Evolutionary conservation across 1,139 yeast genomes (phyloP).

Genomic region (Spathaspora sp.): DNA sequence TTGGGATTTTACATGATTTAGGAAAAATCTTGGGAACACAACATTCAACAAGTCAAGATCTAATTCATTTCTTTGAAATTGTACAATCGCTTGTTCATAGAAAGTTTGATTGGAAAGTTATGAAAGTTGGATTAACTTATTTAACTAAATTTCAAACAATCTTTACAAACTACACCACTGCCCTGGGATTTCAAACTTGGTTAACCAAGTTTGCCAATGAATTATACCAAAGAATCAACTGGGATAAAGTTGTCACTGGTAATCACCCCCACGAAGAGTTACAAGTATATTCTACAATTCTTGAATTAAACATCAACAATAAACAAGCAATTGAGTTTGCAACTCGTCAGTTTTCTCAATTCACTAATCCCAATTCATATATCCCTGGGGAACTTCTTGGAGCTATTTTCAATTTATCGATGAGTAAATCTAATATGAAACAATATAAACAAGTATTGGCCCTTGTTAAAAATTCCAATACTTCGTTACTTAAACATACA

Average conservation of each 20-base stretch:
- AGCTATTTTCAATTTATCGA: slow-evolving; percentile 33
- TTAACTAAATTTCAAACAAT: slow-evolving; percentile 32
- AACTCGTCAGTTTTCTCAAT: slow-evolving; percentile 40
- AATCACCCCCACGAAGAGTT: slow-evolving; percentile 30
- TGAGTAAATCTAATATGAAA: slow-evolving; percentile 37
- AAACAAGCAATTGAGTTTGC: slow-evolving; percentile 32
- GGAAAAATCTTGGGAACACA: slow-evolving; percentile 30
- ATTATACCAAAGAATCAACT: slow-evolving; percentile 24
- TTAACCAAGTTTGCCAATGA: slow-evolving; percentile 17
- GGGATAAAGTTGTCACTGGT: slow-evolving; percentile 16
- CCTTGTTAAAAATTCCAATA: slow-evolving; percentile 49
- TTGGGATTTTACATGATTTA: slow-evolving; percentile 37
- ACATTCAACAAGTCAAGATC: slow-evolving; percentile 20
- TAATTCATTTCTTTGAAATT: slow-evolving; percentile 29
- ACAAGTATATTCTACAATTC: slow-evolving; percentile 38
- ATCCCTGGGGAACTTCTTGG: slow-evolving; percentile 47
- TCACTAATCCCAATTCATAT: slow-evolving; percentile 51
- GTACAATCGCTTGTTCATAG: slow-evolving; percentile 23
- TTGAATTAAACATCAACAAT: slow-evolving; percentile 32
- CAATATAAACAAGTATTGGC: slow-evolving; percentile 59
- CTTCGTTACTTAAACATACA: slow-evolving; percentile 33
- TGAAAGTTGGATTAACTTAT: slow-evolving; percentile 30
- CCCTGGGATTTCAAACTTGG: slow-evolving; percentile 23
- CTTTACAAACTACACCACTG: slow-evolving; percentile 29
- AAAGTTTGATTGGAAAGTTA: slow-evolving; percentile 24